Evolutionary conservation across 139 green algal genomes (phyloP), one percentile per base, ranked within the genome.

Genomic region (Chlamydomonas asymmetrica): DNA sequence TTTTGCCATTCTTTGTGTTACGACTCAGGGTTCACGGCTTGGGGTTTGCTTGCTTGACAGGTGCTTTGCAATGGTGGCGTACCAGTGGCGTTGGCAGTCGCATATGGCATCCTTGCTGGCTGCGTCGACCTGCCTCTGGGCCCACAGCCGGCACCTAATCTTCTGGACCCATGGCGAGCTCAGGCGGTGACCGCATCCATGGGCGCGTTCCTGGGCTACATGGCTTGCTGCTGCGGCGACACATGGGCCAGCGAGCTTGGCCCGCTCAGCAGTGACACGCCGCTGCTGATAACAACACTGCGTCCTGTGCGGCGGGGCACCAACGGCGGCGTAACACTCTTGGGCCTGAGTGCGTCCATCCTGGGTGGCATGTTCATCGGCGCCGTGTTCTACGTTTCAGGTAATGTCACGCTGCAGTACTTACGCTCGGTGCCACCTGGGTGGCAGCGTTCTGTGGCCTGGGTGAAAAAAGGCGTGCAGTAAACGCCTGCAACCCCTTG

Each of bases 191-290:
- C 82, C 0, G 84, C 76, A 34, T 69, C 89, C 31, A 80, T 88
- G 74, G 87, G 87, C 52, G 81, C 65, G 22, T 91, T 96, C 41
- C 71, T 97, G 57, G 94, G 91, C 9, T 96, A 97, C 80, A 96
- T 94, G 69, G 86, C 89, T n/a, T 96, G 91, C 84, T 97, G 92
- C 76, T 94, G 86, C 68, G 95, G 86, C 2, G 95, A 98, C 88
- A 98, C 95, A 0, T 98, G 93, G 94, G 84, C 92, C 8, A 91
- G 78, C 9, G 95, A 98, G 88, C 39, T 98, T 4, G 95, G 95
- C 1, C 84, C 95, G 32, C 85, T 97, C 18, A 88, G 71, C 37
- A n/a, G 69, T 22, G 66, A 74, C 63, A 71, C 76, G 60, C 95
- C 95, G 0, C 81, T 89, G 23, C 89, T 98, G 2, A 90, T 98